Evolutionary conservation across 352 stramenopile species (phyloP), one percentile per base, ranked within the genome.

Genomic region (Globisporangium cylindrosporum): DNA sequence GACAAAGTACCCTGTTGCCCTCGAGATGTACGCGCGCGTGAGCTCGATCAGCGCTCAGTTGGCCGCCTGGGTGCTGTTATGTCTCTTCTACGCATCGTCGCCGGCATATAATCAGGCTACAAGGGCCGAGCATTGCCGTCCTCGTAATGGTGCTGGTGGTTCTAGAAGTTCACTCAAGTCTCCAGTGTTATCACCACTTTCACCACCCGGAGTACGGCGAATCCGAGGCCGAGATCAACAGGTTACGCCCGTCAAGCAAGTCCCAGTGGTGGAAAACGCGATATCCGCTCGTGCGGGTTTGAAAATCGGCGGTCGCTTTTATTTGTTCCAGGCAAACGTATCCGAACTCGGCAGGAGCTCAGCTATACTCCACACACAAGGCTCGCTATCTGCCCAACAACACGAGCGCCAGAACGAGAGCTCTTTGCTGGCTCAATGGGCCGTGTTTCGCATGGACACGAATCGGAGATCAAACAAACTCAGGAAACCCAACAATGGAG

Each of bases 11-110:
- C 32, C 57, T 0, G n/a, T 38, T 2, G 32, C 61, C 4, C 49
- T 79, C 4, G 18, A 54, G 1, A 55, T 53, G 12, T 68, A 57
- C n/a, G 54, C 68, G 9, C 77, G 77, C 32, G 70, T 88, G 38
- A 88, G 82, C 59, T 74, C 72, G 0, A 88, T 86, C 60, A 74
- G 68, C 20, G 79, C 82, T 3, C 73, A 80, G n/a, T 65, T 92
- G 12, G 74, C 67, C 1, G 77, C 80, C 2, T 91, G 75, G 73
- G 65, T 74, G 27, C 61, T 79, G 4, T 69, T 84, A 7, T 86
- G 79, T 57, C 66, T 82, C 2, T 73, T 70, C 32, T 79, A 69
- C 14, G 32, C 43, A 49, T 22, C 25, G 1, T 29, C 41, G 1
- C 20, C 59, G 15, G 9, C 18, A 22, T 7, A 10, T 29, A n/a